phyloP scores from a whole-genome alignment of 768 basidiomycete species.

The Tubosaeta sp. region DNA sequence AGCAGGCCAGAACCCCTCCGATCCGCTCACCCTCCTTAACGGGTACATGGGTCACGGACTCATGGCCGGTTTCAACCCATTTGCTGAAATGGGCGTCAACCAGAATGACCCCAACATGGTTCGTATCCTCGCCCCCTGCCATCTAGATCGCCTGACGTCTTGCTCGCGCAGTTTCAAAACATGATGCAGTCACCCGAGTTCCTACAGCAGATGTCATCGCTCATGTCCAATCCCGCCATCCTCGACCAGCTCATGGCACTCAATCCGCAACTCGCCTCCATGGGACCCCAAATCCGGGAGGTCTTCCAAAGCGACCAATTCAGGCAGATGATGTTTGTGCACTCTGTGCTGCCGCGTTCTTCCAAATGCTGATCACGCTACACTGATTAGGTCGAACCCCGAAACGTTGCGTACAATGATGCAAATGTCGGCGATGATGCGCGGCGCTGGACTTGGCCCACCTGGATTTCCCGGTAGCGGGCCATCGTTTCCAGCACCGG shows the following conservation, averaged over 20 bases:
- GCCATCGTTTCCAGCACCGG: constrained; percentile 57
- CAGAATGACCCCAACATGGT: constrained; percentile 94
- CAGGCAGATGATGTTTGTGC: constrained; percentile 67
- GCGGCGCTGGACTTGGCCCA: constrained; percentile 32
- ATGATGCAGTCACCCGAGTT: constrained; percentile 88
- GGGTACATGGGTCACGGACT: constrained; percentile 71
- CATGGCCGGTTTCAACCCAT: constrained; percentile 88
- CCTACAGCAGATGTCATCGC: constrained; percentile 77
- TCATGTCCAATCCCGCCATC: constrained; percentile 87
- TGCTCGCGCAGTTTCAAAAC: constrained; percentile 54
- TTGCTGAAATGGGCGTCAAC: constrained; percentile 87
- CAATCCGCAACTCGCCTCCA: constrained; percentile 70
- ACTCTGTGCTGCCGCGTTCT: not conserved
- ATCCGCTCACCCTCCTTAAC: constrained; percentile 83
- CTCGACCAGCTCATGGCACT: constrained; percentile 81
- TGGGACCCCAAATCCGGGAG: constrained; percentile 78
- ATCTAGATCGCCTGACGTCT: not conserved
- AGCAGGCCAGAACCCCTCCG: constrained; percentile 83
- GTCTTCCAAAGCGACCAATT: constrained; percentile 75
- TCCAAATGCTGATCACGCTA: not conserved
- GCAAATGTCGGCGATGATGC: constrained; percentile 53
- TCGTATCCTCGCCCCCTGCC: constrained; percentile 19
- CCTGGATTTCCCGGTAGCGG: constrained; percentile 20
- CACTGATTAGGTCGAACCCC: constrained; percentile 63
- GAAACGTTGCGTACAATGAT: constrained; percentile 71